Conservation (phyloP, 306 rosid species). For the Trifolium fragiferum region DNA sequence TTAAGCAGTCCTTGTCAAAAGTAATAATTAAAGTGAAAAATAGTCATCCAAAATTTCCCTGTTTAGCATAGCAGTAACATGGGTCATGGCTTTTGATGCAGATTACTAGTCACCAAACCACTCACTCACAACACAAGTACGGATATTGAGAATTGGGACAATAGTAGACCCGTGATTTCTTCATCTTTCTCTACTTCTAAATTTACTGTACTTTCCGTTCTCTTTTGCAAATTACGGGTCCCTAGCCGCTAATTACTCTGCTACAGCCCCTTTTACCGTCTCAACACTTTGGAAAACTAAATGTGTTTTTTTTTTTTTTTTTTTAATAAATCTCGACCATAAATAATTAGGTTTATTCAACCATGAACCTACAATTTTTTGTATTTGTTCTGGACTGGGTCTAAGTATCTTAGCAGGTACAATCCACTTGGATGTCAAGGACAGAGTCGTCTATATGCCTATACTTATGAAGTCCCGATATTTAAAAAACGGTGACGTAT, state of each 20-base stretch:
- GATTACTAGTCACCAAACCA: conserved; percentile 33
- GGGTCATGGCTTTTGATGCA: conserved; percentile 41
- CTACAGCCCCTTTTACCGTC: background rate
- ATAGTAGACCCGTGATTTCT: conserved; percentile 47
- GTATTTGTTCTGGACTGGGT: no score
- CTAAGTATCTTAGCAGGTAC: no score
- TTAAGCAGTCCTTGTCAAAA: conserved; percentile 11
- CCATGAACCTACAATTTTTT: no score
- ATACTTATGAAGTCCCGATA: no score
- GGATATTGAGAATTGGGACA: conserved; percentile 23
- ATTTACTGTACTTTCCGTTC: background rate
- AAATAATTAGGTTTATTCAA: no score
- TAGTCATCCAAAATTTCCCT: background rate
- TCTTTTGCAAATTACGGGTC: conserved; percentile 16
- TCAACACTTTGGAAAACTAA: background rate
- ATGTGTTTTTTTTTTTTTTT: no score
- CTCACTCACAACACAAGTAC: background rate
- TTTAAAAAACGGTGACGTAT: no score
- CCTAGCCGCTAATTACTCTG: conserved; percentile 30
- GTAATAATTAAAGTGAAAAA: background rate
- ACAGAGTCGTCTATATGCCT: no score
- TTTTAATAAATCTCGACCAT: no score
- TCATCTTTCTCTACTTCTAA: background rate
- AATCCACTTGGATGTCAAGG: no score
- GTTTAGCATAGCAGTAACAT: conserved; percentile 1